phyloP scores from a whole-genome alignment of 1,284 basidiomycete genomes.

The Caloboletus firmus region DNA sequence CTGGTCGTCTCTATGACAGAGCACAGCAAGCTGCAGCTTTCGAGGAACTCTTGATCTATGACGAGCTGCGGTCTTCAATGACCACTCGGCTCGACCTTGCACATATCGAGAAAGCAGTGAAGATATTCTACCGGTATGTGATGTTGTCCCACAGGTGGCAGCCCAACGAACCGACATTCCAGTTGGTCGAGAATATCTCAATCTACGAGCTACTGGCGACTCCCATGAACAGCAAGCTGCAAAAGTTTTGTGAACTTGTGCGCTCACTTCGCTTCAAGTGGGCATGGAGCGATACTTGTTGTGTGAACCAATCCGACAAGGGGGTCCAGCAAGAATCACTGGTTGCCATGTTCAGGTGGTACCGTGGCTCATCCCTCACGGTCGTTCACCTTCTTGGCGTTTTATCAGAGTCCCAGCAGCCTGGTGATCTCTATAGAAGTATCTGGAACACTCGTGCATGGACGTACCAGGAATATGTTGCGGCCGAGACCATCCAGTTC shows the following conservation, averaged over 20 bases:
- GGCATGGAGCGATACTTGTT: conserved; percentile 3
- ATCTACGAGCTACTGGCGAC: conserved; percentile 8
- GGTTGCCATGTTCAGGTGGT: background rate
- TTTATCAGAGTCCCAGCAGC: background rate
- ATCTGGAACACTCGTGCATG: background rate
- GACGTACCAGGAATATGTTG: conserved; percentile 14
- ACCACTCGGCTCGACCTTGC: background rate
- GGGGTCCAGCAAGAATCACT: background rate
- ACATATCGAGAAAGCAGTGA: conserved; percentile 10
- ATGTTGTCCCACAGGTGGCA: conserved; percentile 14
- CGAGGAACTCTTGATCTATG: background rate
- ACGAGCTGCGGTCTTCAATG: conserved; percentile 13
- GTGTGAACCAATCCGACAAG: background rate
- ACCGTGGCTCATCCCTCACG: background rate
- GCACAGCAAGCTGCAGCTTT: conserved; percentile 1
- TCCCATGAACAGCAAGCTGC: background rate
- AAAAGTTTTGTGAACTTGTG: background rate
- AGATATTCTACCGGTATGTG: conserved; percentile 13
- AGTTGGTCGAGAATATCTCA: conserved; percentile 3
- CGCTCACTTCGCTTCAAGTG: background rate
- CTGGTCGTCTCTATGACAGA: conserved; percentile 7
- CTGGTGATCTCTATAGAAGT: background rate
- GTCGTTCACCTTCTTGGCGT: background rate
- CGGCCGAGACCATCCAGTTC: conserved; percentile 2
- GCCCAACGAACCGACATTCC: conserved; percentile 5